Conservation (phyloP, 2,329 filamentous ascomycete species). For the Cladophialophora exuberans region DNA sequence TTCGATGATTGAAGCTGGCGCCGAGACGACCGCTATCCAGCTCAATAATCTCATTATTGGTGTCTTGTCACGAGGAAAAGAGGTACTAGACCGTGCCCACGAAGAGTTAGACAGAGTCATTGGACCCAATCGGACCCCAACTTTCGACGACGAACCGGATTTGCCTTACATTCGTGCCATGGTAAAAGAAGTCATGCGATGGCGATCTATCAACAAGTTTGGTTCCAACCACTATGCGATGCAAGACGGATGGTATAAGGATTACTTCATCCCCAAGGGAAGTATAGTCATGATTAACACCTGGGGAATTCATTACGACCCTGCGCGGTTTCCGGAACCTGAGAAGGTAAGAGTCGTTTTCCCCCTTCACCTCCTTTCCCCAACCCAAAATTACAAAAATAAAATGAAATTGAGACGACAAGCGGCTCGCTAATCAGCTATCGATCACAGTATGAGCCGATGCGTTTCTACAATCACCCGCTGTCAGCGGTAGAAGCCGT, state of each 20-base stretch:
- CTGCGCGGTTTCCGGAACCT: neutral
- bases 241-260: slow-evolving; percentile 53
- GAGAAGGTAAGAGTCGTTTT: neutral
- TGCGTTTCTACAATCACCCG: slow-evolving; percentile 34
- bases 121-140: slow-evolving; percentile 51
- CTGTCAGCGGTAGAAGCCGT: slow-evolving; percentile 41
- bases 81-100: slow-evolving; percentile 50
- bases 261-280: slow-evolving; percentile 53
- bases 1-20: slow-evolving; percentile 22
- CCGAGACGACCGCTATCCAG: slow-evolving; percentile 9
- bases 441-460: slow-evolving; percentile 42
- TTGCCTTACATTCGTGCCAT: slow-evolving; percentile 59
- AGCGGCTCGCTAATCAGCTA: too few relatives aligned
- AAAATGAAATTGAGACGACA: too few relatives aligned
- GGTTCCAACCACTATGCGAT: slow-evolving; percentile 54
- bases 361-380: neutral
- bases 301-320: slow-evolving; percentile 53
- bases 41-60: slow-evolving; percentile 13
- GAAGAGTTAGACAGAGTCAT: slow-evolving; percentile 55
- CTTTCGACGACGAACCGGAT: slow-evolving; percentile 50
- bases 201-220: slow-evolving; percentile 34
- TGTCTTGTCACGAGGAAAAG: slow-evolving; percentile 42
- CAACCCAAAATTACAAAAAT: too few relatives aligned
- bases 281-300: slow-evolving; percentile 48
- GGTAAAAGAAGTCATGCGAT: slow-evolving; percentile 59